Conservation (phyloP, 148 eudicot species). For the Tetragonia tetragonoides region DNA sequence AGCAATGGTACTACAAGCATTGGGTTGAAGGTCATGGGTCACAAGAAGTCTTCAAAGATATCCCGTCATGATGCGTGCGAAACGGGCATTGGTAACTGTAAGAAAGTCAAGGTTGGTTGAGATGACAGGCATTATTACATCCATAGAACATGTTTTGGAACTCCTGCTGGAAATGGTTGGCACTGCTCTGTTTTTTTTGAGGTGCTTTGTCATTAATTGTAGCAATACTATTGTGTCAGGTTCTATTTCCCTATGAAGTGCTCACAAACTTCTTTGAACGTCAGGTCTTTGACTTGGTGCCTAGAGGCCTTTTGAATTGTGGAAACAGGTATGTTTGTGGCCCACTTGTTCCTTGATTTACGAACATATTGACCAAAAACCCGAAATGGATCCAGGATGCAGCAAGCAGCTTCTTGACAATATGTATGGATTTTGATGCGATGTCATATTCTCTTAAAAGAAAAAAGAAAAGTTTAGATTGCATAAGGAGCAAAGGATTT, state of each 20-base stretch:
- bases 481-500: background rate
- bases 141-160: background rate
- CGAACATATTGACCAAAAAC: background rate
- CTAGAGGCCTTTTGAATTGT: conserved; percentile 86
- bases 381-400: background rate
- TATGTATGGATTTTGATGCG: background rate
- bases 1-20: conserved; percentile 44
- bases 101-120: conserved; percentile 58
- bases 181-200: background rate
- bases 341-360: background rate
- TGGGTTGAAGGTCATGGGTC: conserved; percentile 60
- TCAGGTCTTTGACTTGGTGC: conserved; percentile 53
- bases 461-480: background rate
- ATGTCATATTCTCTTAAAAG: background rate
- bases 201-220: background rate
- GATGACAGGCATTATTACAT: background rate
- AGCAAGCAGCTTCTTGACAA: background rate
- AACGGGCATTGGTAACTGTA: conserved; percentile 32
- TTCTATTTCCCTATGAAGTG: conserved; percentile 85
- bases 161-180: background rate
- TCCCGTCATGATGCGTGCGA: conserved; percentile 38
- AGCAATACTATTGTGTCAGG: conserved; percentile 42
- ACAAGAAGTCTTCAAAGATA: conserved; percentile 56
- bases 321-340: conserved; percentile 71
- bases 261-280: conserved; percentile 60